Conservation (phyloP, 768 basidiomycete species). For the Tylopilus cervinicoccineus region DNA sequence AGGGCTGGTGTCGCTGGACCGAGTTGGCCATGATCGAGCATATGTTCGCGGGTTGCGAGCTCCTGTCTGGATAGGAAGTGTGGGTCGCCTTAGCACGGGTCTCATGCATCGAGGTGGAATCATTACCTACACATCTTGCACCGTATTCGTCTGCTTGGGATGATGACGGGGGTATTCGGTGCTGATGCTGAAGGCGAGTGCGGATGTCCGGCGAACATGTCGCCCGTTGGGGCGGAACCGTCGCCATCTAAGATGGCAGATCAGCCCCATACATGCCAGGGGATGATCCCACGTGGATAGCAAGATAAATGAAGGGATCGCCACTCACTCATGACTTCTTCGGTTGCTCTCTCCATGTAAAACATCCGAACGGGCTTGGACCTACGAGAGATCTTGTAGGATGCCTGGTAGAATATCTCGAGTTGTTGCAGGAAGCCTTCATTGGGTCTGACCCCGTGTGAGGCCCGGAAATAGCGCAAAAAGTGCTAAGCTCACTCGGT, state of each 20-base stretch:
- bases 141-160: conserved; percentile 64
- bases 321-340: conserved; percentile 74
- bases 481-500: conserved; percentile 55
- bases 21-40: conserved; percentile 85
- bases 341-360: conserved; percentile 73
- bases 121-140: conserved; percentile 88
- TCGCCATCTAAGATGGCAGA: conserved; percentile 57
- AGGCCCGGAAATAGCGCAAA: not conserved
- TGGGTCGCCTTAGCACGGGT: not conserved
- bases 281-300: not conserved
- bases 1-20: conserved; percentile 60
- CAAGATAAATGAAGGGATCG: not conserved
- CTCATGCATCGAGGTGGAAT: not conserved
- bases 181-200: conserved; percentile 58
- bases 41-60: conserved; percentile 86
- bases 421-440: conserved; percentile 78
- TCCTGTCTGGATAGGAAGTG: conserved; percentile 47
- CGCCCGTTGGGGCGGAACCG: conserved; percentile 55
- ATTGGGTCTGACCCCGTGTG: conserved; percentile 62
- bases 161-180: conserved; percentile 53
- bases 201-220: conserved; percentile 77
- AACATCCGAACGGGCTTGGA: conserved; percentile 76
- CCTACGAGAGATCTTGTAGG: conserved; percentile 59
- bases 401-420: conserved; percentile 70
- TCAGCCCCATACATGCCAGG: not conserved